A percentile compares a stretch with the other conserved stretches of the same genome.
Conservation (phyloP, 345 rosid species). For the Aquilaria yunnanensis region DNA sequence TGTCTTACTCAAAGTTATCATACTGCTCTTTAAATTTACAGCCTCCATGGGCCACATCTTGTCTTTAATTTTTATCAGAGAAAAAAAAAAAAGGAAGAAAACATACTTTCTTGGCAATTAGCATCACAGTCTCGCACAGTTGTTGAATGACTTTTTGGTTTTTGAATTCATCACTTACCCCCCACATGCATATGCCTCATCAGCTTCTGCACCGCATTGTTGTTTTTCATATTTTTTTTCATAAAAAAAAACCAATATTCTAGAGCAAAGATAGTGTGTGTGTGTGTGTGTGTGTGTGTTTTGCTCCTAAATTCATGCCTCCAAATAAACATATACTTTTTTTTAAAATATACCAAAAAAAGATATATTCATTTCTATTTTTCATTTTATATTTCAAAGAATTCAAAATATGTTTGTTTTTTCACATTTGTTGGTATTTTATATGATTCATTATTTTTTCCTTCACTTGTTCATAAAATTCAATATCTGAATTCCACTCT, state of each 20-base stretch:
- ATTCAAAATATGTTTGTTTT: too few species aligned
- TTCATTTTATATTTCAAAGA: too few species aligned
- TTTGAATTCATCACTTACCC: background rate
- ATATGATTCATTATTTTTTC: too few species aligned
- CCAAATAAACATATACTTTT: background rate
- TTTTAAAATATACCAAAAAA: background rate
- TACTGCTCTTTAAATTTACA: conserved; percentile 17
- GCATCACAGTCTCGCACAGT: conserved; percentile 1
- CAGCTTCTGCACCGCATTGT: background rate
- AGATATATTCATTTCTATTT: too few species aligned
- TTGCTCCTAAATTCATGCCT: background rate
- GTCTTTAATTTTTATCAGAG: conserved; percentile 14
- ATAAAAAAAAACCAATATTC: background rate
- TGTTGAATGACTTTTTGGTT: conserved; percentile 6
- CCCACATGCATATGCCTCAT: background rate
- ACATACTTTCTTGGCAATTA: conserved; percentile 20
- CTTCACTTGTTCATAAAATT: too few species aligned
- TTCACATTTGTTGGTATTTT: too few species aligned
- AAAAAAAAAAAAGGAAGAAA: conserved; percentile 12
- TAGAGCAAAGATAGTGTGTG: background rate
- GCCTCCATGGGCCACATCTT: conserved; percentile 20
- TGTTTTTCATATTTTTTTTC: background rate
- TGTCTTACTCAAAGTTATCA: conserved; percentile 16
- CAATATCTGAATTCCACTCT: too few species aligned
- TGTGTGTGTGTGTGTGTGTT: background rate